phyloP scores from a whole-genome alignment of 192 early-diverging fungal species.

The Dissophora globulifera region DNA sequence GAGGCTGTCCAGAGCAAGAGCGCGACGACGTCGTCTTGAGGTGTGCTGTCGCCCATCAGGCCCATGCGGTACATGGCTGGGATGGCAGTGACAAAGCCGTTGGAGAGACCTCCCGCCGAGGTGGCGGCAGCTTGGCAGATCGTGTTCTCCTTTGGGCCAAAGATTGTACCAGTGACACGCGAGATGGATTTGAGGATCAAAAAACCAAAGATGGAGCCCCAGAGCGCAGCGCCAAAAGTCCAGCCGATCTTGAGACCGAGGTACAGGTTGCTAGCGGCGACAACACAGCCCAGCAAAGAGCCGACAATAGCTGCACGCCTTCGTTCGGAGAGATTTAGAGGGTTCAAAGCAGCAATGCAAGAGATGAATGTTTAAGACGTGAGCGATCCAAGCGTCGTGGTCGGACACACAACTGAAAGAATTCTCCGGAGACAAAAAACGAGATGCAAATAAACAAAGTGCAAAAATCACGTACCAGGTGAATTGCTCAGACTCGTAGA shows the following conservation, averaged over 20 bases:
- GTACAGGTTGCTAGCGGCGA: conserved; percentile 77
- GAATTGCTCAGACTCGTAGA: conserved; percentile 36
- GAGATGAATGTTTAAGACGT: not conserved
- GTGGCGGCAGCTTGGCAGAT: conserved; percentile 77
- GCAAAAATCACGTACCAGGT: conserved; percentile 21
- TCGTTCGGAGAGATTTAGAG: not conserved
- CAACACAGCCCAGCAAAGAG: conserved; percentile 68
- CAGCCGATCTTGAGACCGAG: conserved; percentile 74
- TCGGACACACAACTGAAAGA: too few relatives aligned
- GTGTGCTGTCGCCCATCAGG: conserved; percentile 56
- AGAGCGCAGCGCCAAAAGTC: conserved; percentile 66
- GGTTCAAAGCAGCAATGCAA: not conserved
- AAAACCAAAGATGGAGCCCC: conserved; percentile 68
- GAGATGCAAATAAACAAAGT: not conserved
- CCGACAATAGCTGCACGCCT: conserved; percentile 71
- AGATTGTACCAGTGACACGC: conserved; percentile 61
- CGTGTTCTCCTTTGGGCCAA: conserved; percentile 77
- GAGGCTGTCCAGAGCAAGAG: conserved; percentile 66
- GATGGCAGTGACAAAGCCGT: conserved; percentile 71
- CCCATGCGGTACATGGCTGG: conserved; percentile 77
- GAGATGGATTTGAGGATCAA: conserved; percentile 69
- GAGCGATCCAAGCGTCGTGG: not conserved
- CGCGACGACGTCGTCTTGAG: conserved; percentile 59
- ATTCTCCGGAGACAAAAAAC: not conserved
- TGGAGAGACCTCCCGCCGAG: conserved; percentile 71